Evolutionary conservation across 2,329 filamentous ascomycete genomes (phyloP).

Genomic region (Xylariomycetidae sp.): DNA sequence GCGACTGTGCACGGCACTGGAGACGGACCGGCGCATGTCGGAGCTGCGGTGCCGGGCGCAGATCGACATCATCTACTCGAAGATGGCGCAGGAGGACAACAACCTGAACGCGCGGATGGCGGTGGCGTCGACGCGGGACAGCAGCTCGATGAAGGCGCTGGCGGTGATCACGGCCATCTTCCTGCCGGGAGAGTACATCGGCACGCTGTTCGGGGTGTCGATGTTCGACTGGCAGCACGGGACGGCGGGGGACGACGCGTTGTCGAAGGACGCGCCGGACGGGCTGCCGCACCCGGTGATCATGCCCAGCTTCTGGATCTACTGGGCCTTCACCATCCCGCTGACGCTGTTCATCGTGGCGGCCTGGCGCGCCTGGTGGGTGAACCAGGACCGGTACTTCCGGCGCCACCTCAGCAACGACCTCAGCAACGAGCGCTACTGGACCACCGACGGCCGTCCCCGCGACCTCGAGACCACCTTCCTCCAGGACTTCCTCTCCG

Average conservation of each 20-base stretch:
- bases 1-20: slow-evolving; percentile 37
- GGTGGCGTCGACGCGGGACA: slow-evolving; percentile 68
- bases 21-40: slow-evolving; percentile 40
- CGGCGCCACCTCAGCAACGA: slow-evolving; percentile 38
- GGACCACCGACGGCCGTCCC: slow-evolving; percentile 38
- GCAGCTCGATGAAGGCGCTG: slow-evolving; percentile 41
- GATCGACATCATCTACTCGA: slow-evolving; percentile 43
- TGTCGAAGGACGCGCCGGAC: slow-evolving; percentile 24
- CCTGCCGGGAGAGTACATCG: slow-evolving; percentile 40
- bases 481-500: slow-evolving; percentile 35
- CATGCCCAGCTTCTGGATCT: slow-evolving; percentile 38
- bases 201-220: slow-evolving; percentile 39
- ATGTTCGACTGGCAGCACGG: slow-evolving; percentile 38
- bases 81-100: slow-evolving; percentile 44
- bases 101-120: slow-evolving; percentile 50
- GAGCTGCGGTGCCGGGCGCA: slow-evolving; percentile 40
- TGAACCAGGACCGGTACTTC: slow-evolving; percentile 40
- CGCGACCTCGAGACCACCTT: slow-evolving; percentile 36
- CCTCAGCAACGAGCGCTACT: slow-evolving; percentile 42
- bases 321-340: slow-evolving; percentile 39
- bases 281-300: slow-evolving; percentile 27
- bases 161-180: slow-evolving; percentile 44
- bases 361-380: slow-evolving; percentile 41
- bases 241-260: slow-evolving; percentile 23
- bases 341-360: slow-evolving; percentile 36